phyloP scores from a whole-genome alignment of 139 green algal genomes.

The Mychonastes homosphaera region DNA sequence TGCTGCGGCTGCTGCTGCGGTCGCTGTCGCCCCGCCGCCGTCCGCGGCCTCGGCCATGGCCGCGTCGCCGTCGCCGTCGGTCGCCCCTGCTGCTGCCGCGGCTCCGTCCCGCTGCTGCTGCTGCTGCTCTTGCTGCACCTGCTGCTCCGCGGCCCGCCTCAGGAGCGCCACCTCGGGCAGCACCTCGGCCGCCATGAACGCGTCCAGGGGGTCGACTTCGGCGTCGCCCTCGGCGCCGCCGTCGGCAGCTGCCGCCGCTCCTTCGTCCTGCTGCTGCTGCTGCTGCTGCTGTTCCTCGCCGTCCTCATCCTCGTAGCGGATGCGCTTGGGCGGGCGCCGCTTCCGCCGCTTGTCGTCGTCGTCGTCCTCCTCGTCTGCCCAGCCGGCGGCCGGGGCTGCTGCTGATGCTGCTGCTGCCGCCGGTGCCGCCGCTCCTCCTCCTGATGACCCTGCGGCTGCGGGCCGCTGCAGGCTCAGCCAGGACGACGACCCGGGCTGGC shows the following conservation, averaged over 20 bases:
- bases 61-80: no score
- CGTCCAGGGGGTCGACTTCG: constrained; percentile 85
- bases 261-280: constrained; percentile 7
- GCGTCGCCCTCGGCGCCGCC: constrained; percentile 42
- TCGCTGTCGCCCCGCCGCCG: constrained; percentile 5
- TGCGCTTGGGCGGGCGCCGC: background rate
- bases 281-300: constrained; percentile 17
- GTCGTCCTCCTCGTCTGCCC: constrained; percentile 56
- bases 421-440: constrained; percentile 1
- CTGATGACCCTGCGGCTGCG: no score
- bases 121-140: constrained; percentile 5
- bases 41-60: constrained; percentile 2
- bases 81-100: background rate
- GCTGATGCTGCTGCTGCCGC: constrained; percentile 6
- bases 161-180: constrained; percentile 23
- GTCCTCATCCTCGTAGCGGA: constrained; percentile 6
- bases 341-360: constrained; percentile 27
- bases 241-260: background rate
- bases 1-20: constrained; percentile 14
- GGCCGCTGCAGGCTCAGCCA: background rate
- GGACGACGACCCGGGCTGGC: background rate
- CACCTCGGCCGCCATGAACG: constrained; percentile 77
- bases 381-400: constrained; percentile 21
- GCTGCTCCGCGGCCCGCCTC: background rate
- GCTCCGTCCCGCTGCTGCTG: background rate